Evolutionary conservation across 2,329 filamentous ascomycete genomes (phyloP).

Genomic region (Penicillium brevicompactum): DNA sequence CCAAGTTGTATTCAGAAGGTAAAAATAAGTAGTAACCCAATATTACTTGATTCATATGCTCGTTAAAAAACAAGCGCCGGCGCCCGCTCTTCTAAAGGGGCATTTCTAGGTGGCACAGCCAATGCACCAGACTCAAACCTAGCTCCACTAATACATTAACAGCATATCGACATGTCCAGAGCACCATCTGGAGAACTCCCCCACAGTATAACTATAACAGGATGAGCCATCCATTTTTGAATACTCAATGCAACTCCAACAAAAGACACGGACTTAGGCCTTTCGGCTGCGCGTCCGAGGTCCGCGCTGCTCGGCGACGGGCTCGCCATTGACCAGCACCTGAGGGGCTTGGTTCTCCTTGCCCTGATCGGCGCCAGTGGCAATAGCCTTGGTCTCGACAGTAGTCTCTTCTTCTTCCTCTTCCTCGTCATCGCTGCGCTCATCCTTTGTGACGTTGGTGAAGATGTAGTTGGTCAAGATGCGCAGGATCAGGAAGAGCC

Average conservation of each 20-base stretch:
- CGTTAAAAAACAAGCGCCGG: slow-evolving; percentile 14
- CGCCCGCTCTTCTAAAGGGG: slow-evolving; percentile 12
- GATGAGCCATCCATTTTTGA: not conserved
- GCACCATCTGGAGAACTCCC: not conserved
- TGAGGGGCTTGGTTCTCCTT: slow-evolving; percentile 37
- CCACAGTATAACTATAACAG: slow-evolving; percentile 10
- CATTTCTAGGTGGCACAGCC: slow-evolving; percentile 1
- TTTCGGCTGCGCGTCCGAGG: slow-evolving; percentile 31
- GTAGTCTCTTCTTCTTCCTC: slow-evolving; percentile 37
- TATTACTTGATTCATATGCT: slow-evolving; percentile 9
- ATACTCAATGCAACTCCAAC: not conserved
- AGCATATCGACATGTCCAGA: slow-evolving; percentile 8
- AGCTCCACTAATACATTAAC: slow-evolving; percentile 12
- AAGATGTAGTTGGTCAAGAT: slow-evolving; percentile 47
- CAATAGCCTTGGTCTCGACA: slow-evolving; percentile 26
- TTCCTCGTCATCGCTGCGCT: slow-evolving; percentile 50
- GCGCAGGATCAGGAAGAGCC: slow-evolving; percentile 49
- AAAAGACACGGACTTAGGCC: slow-evolving; percentile 5
- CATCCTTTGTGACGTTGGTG: slow-evolving; percentile 42
- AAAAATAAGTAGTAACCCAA: not conserved
- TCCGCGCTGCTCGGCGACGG: slow-evolving; percentile 28
- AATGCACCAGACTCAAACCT: slow-evolving; percentile 3
- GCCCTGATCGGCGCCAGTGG: slow-evolving; percentile 30
- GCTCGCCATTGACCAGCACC: slow-evolving; percentile 44
- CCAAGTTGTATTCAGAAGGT: not conserved